Evolutionary conservation across 2,329 filamentous ascomycete species (phyloP), one percentile per base, ranked within the genome.

Genomic region (Leptographium procerum): DNA sequence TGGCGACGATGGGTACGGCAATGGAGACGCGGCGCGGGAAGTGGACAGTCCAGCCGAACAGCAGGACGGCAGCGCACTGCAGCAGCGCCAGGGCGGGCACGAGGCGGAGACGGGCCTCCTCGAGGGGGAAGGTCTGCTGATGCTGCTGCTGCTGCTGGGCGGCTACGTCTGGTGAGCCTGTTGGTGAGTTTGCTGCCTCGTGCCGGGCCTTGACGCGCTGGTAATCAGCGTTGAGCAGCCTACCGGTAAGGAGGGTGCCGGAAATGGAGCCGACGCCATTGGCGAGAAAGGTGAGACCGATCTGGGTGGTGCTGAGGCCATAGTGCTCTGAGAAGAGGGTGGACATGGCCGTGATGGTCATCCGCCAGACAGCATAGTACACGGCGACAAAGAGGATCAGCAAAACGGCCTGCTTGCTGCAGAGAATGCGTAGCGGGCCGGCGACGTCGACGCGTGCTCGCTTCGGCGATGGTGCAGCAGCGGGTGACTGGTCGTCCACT

Each of bases 151-250:
- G 58, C 89, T 73, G 4, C 83, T 82, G 13, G 85, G 72, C 33
- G 33, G 33, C 14, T 8, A 14, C 33, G 14, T 48, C 24, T 11
- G 10, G 22, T 8, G 45, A 48, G 22, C 33, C 33, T 34, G 22
- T 13, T 3, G 45, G 5, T 4, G 24, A 13, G 29, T 7, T 10
- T 7, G 9, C 8, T 24, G 22, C n/a, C 10, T 47, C 57, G 40
- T 45, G 29, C 4, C 28, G 4, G 3, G 31, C n/a, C 29, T 54
- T 43, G 52, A 85, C 78, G 31, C 86, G 79, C 4, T 82, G 77
- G 68, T 88, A 95, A 68, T 91, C 90, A 75, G 80, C 83, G 69
- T 82, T 78, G 45, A 81, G 71, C 3, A 82, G 66, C 61, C 76
- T 76, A 3, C 88, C 86, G 56, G 81, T 79, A 22, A 70, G 65